A percentile compares a stretch with the other conserved stretches of the same genome.
phyloP scores from a whole-genome alignment of 1,139 yeast species.

The Casaregolazyma lundiana region DNA sequence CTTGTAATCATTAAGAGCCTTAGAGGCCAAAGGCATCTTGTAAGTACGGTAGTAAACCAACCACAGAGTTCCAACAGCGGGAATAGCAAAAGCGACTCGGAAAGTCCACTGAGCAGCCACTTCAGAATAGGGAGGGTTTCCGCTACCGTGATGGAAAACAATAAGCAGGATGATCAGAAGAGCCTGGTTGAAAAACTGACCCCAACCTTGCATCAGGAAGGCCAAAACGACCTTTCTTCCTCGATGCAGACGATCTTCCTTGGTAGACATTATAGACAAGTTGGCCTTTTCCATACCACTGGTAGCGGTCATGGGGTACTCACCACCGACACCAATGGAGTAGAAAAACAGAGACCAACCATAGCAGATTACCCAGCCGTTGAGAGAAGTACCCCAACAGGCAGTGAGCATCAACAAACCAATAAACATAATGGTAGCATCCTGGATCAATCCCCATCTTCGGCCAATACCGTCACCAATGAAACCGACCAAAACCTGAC shows the following conservation, averaged over 20 bases:
- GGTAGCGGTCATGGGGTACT: conserved; percentile 89
- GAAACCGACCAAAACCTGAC: conserved; percentile 83
- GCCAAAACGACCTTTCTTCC: conserved; percentile 39
- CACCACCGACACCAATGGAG: conserved; percentile 98
- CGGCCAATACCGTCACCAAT: conserved; percentile 85
- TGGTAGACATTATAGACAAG: conserved; percentile 27
- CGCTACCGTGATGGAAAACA: conserved; percentile 48
- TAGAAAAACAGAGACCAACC: conserved; percentile 51
- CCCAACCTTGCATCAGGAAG: conserved; percentile 43
- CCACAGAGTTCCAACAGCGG: conserved; percentile 39
- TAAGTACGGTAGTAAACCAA: conserved; percentile 36
- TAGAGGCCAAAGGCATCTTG: conserved; percentile 36
- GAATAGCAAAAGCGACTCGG: conserved; percentile 36
- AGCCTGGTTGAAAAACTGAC: conserved; percentile 40
- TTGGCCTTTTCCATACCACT: conserved; percentile 38
- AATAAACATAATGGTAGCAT: conserved; percentile 38
- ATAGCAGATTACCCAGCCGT: conserved; percentile 54
- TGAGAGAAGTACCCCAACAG: conserved; percentile 35
- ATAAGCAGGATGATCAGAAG: conserved; percentile 33
- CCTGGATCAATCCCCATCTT: conserved; percentile 60
- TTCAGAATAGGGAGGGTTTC: conserved; percentile 33
- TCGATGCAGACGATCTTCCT: conserved; percentile 38
- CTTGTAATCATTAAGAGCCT: conserved; percentile 28
- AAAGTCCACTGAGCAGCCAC: conserved; percentile 37
- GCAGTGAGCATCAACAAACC: conserved; percentile 79